Base-by-base conservation (phyloP, 2,329 filamentous ascomycete species). In the Calonectria pteridis region DNA sequence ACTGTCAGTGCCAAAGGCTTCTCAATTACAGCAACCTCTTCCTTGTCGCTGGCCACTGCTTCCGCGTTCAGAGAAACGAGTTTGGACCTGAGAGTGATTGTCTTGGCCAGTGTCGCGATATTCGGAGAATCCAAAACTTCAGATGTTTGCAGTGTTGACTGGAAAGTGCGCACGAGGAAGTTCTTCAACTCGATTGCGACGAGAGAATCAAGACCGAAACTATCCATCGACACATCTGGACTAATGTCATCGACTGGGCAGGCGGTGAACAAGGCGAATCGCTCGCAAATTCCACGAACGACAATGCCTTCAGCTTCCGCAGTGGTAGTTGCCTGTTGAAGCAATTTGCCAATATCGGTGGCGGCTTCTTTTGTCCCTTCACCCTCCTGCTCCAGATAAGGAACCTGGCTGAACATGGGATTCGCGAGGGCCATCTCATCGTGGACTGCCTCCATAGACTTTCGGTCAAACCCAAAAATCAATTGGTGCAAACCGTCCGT, bases 111-210 rank as follows among this genome's bases (percentile, higher is more conserved):
- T 4, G n/a, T 66, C 2, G 33, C 23, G n/a, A 76, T 75, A 43
- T 67, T 76, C 10, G 53, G 23, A 7, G 75, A 68, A 63, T 72
- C 73, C 4, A 72, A 18, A 50, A 76, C 64, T 51, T 76, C 73
- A 2, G 75, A 73, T 31, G 70, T 76, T n/a, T 76, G 75, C 6
- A 76, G 59, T 13, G 70, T 69, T 28, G 71, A 59, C 26, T 73
- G 68, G 64, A 76, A 72, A 28, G 71, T 73, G 2, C 73, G 70
- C 16, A 37, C 67, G 43, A 76, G 65, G 28, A 51, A 76, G 55
- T 76, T 76, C 68, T 76, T 76, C 63, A 76, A 46, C 62, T 76
- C 75, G 3, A 75, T 76, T n/a, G 75, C 67, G 5, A 76, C 73
- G 2, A 76, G 68, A 18, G 75, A 76, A 26, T 76, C 75, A 29